Base-by-base conservation (phyloP, 2,329 filamentous ascomycete genomes). In the Arthrobotrys sinensis region DNA sequence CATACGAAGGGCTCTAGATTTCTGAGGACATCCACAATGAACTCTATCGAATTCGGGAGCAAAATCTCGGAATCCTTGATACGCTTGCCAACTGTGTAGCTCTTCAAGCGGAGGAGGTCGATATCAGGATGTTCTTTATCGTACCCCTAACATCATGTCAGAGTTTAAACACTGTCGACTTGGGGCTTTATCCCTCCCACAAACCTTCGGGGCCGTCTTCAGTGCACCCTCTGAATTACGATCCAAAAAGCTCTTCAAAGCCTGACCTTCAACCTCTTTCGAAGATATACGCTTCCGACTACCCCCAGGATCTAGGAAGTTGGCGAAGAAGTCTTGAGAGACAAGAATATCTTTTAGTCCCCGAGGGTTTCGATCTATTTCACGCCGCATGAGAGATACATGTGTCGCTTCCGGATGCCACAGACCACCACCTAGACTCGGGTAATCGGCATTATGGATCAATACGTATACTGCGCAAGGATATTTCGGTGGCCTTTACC, bases 161-260 rank as follows among this genome's bases (percentile, higher is more conserved):
- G 55, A 45, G 12, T 8, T 7, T 7, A 12, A 69, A 21, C 48
- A 34, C 16, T 4, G 28, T 46, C 5, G 14, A 5, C 10, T 3
- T 14, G 5, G 0, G 19, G 12, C n/a, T 34, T 19, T 36, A 46
- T 34, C 3, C 36, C 19, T 63, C 10, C 16, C 40, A 85, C 88
- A 83, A 84, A 93, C 93, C 89, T 94, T 95, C 3, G 94, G 94
- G 82, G 91, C 91, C 43, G 90, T 95, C 87, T 96, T 97, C 63
- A 97, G 86, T 12, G 93, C 93, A 79, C 89, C 91, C 76, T 90
- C 89, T 80, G 88, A 86, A 82, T 97, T 97, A 80, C 88, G 86
- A 50, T 86, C 87, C 21, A 89, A 87, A 84, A 97, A 97, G 0
- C 91, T 91, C 80, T 89, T 87, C 4, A 96, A 84, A 16, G 88